phyloP scores from a whole-genome alignment of 1,284 basidiomycete genomes.

The Tilletia horrida region DNA sequence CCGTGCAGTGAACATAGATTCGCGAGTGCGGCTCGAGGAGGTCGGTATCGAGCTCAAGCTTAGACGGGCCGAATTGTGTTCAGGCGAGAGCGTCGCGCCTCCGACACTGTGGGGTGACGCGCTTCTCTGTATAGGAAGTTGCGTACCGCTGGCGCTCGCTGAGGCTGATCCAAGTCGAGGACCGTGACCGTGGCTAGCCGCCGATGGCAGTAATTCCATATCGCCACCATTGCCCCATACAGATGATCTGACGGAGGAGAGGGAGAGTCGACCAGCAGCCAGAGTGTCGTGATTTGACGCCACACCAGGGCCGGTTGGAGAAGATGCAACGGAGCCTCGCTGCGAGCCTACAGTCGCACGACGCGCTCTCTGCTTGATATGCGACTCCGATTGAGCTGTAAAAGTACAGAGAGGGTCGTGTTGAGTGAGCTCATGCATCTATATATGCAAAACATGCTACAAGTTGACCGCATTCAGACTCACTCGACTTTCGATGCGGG shows the following conservation, averaged over 20 bases:
- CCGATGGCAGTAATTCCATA: background rate
- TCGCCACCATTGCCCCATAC: background rate
- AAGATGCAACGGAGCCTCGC: background rate
- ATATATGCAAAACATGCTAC: too few relatives aligned
- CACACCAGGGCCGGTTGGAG: background rate
- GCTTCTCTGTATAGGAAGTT: background rate
- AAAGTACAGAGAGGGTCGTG: too few relatives aligned
- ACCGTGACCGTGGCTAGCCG: constrained; percentile 7
- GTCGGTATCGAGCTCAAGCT: background rate
- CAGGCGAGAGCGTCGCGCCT: constrained; percentile 2
- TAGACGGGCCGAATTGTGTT: constrained; percentile 1
- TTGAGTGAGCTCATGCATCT: too few relatives aligned
- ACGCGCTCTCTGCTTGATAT: constrained; percentile 6
- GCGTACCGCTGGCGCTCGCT: background rate
- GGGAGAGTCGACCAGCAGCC: background rate
- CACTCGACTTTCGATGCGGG: too few relatives aligned
- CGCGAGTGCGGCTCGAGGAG: constrained; percentile 9
- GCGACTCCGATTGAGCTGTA: too few relatives aligned
- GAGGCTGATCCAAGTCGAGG: background rate
- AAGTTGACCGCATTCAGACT: too few relatives aligned
- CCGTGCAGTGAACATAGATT: constrained; percentile 9
- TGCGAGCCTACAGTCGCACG: constrained; percentile 2
- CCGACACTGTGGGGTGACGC: background rate
- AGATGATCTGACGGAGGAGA: constrained; percentile 6
- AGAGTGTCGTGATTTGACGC: background rate